These are phyloP conservation scores for Penicillium egyptiacum DNA, from an alignment of 495 filamentous ascomycete species.

Conservation along the genomic window DNA sequence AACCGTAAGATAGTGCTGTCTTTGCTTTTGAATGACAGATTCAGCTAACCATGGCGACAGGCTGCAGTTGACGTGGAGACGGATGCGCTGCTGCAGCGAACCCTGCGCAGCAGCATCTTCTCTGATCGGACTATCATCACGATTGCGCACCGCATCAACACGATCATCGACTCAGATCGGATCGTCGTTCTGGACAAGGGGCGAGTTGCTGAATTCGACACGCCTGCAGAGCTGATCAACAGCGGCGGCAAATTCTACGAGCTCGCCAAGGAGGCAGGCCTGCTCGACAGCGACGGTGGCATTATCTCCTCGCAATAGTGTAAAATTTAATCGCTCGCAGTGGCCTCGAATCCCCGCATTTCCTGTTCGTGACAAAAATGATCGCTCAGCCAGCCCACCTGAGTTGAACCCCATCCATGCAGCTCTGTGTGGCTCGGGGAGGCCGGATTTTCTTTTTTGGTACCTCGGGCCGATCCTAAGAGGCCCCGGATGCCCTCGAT, in stretches of 20 bases:
- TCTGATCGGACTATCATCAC: constrained; percentile 94
- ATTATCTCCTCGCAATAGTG: constrained; percentile 22
- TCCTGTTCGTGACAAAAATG: constrained; percentile 1
- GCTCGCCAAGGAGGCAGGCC: constrained; percentile 55
- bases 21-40: constrained; percentile 1
- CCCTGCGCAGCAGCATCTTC: constrained; percentile 62
- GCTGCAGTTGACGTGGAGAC: constrained; percentile 96
- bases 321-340: constrained; percentile 19
- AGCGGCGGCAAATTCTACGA: constrained; percentile 55
- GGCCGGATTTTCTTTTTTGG: constrained; percentile 15
- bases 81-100: constrained; percentile 73
- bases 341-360: constrained; percentile 17
- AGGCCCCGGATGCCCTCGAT: constrained; percentile 15
- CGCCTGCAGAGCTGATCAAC: constrained; percentile 54
- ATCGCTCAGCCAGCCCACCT: constrained; percentile 13
- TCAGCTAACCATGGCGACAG: constrained; percentile 35
- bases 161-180: constrained; percentile 88
- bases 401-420: constrained; percentile 11
- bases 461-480: constrained; percentile 21
- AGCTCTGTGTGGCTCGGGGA: constrained; percentile 29
- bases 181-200: constrained; percentile 83
- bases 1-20: constrained; percentile 53
- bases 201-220: constrained; percentile 60
- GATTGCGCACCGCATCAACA: constrained; percentile 96
- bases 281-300: constrained; percentile 50